Base-by-base conservation (phyloP, 2,329 filamentous ascomycete species). In the Penicillium sp. region DNA sequence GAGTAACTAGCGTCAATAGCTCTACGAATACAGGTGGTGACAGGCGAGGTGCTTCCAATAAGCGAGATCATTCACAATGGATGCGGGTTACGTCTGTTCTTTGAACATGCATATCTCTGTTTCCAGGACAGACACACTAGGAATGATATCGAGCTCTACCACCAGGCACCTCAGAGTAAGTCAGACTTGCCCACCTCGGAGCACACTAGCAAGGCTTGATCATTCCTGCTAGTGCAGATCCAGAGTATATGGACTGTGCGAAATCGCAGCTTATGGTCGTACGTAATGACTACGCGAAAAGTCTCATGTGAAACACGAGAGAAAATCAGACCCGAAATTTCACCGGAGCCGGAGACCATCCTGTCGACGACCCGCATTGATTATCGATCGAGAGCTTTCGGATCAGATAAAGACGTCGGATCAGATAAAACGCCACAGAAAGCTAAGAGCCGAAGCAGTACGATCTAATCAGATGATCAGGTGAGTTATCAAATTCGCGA, bases 331-430 rank as follows among this genome's bases (percentile, higher is more conserved):
- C 22, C 3, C 29, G n/a, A 22, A 41, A n/a, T 22, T 41, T 14
- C 25, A 38, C 16, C 18, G 14, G 3, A 14, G 14, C 4, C 19
- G 30, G 30, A 6, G n/a, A n/a, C n/a, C n/a, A 8, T 18, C 19
- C 3, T 37, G 12, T 38, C 25, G 4, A 25, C 22, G 22, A n/a
- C n/a, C n/a, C n/a, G 22, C 22, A 7, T 25, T 38, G 6, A 8
- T 5, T 35, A 35, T 36, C 31, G 25, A 22, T 16, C 25, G 28
- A 41, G 16, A n/a, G 22, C 4, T 3, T 25, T 35, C 31, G 38
- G 45, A 42, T 47, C 45, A 47, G 45, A 47, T 47, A 47, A 42
- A n/a, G n/a, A n/a, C n/a, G n/a, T n/a, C n/a, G 38, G 45, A 42
- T 47, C 45, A 47, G 45, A 47, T 47, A 47, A 41, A 36, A 7